These are phyloP conservation scores for Petrea volubilis DNA, from an alignment of 257 asterid species.

Conservation along the genomic window DNA sequence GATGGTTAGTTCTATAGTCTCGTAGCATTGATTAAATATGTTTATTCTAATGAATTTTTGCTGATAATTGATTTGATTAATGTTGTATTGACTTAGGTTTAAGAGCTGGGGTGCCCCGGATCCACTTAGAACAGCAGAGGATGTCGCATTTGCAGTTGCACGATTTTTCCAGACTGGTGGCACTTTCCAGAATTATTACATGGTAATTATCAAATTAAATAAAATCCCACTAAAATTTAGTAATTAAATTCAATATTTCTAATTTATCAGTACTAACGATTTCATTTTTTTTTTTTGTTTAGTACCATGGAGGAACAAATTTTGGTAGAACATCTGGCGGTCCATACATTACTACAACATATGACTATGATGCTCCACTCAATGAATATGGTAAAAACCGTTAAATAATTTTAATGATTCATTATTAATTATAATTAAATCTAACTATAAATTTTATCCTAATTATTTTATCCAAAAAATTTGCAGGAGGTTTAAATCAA, in stretches of 20 bases:
- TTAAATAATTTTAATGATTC: too few species aligned
- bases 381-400: constrained; percentile 59
- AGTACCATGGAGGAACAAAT: constrained; percentile 97
- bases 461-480: neutral
- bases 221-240: too few species aligned
- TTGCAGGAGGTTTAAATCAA: constrained; percentile 51
- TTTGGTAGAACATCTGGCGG: constrained; percentile 79
- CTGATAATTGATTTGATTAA: neutral
- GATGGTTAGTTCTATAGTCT: constrained; percentile 51
- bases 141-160: constrained; percentile 73
- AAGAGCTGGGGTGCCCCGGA: constrained; percentile 69
- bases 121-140: constrained; percentile 72
- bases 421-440: too few species aligned
- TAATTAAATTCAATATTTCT: too few species aligned
- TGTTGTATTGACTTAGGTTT: constrained; percentile 43
- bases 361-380: constrained; percentile 81
- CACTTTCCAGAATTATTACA: constrained; percentile 73
- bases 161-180: constrained; percentile 76
- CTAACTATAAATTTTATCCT: neutral
- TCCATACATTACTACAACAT: constrained; percentile 73
- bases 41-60: neutral
- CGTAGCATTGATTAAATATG: neutral
- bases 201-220: constrained; percentile 36
- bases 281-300: neutral
- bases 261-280: neutral